Percentiles rank a stretch among this genome's conserved stretches.
phyloP scores from a whole-genome alignment of 805 yeast genomes.

The Sugiyamaella valdiviana region DNA sequence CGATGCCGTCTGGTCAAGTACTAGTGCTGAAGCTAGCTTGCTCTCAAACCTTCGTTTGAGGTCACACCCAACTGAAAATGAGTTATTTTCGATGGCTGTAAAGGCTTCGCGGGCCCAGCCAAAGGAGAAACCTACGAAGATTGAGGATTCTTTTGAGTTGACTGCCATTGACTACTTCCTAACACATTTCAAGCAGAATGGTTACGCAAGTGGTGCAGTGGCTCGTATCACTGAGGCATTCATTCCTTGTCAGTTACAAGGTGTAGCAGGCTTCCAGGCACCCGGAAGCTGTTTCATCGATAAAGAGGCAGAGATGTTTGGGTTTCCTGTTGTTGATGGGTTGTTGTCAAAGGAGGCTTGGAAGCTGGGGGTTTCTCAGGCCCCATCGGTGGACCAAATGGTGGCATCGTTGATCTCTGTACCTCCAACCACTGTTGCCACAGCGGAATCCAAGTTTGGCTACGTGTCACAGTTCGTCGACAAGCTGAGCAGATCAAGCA shows the following conservation, averaged over 20 bases:
- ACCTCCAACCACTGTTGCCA: conserved; percentile 23
- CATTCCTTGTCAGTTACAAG: conserved; percentile 20
- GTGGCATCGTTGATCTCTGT: conserved; percentile 15
- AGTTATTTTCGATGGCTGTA: conserved; percentile 21
- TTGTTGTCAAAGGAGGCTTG: conserved; percentile 23
- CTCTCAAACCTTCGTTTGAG: conserved; percentile 29
- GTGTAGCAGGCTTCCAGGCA: conserved; percentile 6
- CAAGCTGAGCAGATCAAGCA: conserved; percentile 21
- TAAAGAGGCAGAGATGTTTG: conserved; percentile 24
- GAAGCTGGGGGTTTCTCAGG: conserved; percentile 28
- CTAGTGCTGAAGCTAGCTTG: conserved; percentile 27
- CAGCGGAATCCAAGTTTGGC: conserved; percentile 25
- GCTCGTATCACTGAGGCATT: conserved; percentile 7
- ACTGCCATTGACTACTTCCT: conserved; percentile 29
- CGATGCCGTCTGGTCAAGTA: conserved; percentile 22
- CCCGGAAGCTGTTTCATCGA: conserved; percentile 26
- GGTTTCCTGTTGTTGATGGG: conserved; percentile 26
- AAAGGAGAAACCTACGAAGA: too few species aligned
- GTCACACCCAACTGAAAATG: conserved; percentile 23
- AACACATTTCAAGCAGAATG: conserved; percentile 21
- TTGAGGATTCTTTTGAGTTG: conserved; percentile 20
- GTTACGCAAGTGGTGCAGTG: conserved; percentile 9
- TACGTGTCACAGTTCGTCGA: conserved; percentile 25
- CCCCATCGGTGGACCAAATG: conserved; percentile 24
- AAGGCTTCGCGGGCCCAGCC: too few species aligned